These are phyloP conservation scores for Malassezia furfur DNA, from an alignment of 1,284 basidiomycete genomes.

Conservation along the genomic window DNA sequence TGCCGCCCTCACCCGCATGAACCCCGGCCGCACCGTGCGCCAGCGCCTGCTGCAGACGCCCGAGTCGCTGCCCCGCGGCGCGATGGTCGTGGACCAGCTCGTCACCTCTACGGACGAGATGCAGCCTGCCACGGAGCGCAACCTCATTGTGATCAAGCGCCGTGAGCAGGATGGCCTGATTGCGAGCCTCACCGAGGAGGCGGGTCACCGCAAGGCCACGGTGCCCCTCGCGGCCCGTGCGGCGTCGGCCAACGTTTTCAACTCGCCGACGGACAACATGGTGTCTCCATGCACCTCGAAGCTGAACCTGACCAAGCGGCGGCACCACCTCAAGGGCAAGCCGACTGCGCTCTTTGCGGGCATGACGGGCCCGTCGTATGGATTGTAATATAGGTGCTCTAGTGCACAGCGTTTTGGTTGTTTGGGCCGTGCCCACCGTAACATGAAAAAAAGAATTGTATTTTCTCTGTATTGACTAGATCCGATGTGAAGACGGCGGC, in stretches of 20 bases:
- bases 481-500: background rate
- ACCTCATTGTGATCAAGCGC: slow-evolving; percentile 42
- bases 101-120: slow-evolving; percentile 6
- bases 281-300: slow-evolving; percentile 45
- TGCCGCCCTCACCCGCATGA: background rate
- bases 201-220: slow-evolving; percentile 35
- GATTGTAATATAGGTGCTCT: background rate
- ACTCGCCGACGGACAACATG: slow-evolving; percentile 45
- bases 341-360: slow-evolving; percentile 42
- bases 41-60: slow-evolving; percentile 41
- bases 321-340: slow-evolving; percentile 43
- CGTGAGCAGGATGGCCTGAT: slow-evolving; percentile 35
- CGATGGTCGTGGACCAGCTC: slow-evolving; percentile 39
- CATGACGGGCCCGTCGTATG: slow-evolving; percentile 1
- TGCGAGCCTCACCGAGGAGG: slow-evolving; percentile 37
- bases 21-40: slow-evolving; percentile 19
- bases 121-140: slow-evolving; percentile 15
- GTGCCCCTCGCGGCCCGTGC: slow-evolving; percentile 38
- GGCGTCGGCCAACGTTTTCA: slow-evolving; percentile 37
- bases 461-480: background rate
- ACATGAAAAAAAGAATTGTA: no score
- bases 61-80: slow-evolving; percentile 33
- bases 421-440: background rate
- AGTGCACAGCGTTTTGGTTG: background rate
- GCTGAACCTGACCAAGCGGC: slow-evolving; percentile 43